Evolutionary conservation across 345 rosid species (phyloP).

Genomic region (Eucalyptus cloeziana): DNA sequence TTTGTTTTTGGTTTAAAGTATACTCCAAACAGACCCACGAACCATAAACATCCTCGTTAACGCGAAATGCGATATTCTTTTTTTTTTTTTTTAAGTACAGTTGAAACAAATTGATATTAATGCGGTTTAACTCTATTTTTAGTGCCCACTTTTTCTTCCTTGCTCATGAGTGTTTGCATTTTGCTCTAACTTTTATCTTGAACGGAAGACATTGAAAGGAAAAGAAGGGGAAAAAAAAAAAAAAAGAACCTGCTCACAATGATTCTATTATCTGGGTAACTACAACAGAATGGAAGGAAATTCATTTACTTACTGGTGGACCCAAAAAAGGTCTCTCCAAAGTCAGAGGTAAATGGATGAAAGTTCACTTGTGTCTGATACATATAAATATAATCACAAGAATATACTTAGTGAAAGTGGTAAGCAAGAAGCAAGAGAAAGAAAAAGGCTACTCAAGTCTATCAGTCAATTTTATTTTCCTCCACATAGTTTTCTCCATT

Average conservation of each 20-base stretch:
- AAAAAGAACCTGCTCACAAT: not conserved
- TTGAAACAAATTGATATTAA: not conserved
- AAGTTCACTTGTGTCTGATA: not conserved
- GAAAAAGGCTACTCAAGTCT: not conserved
- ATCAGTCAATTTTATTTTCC: not conserved
- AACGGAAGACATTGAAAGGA: not conserved
- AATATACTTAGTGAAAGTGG: not conserved
- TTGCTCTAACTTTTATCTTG: not conserved
- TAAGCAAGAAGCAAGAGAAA: not conserved
- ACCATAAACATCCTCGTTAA: not conserved
- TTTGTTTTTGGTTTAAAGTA: not conserved
- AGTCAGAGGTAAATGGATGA: not conserved
- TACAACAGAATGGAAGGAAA: not conserved
- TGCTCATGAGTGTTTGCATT: not conserved
- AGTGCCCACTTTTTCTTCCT: not conserved
- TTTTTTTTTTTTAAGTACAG: not conserved
- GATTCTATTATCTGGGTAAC: not conserved
- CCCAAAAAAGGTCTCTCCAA: not conserved
- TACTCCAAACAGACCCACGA: not conserved
- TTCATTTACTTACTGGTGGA: not conserved
- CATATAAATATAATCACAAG: not conserved
- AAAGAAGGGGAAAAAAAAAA: not conserved
- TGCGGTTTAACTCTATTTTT: not conserved
- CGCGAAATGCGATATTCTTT: not conserved
- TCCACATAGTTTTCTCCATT: not conserved